Base-by-base conservation (phyloP, 371 early-diverging fungal genomes). In the Dentiscutata heterogama region DNA sequence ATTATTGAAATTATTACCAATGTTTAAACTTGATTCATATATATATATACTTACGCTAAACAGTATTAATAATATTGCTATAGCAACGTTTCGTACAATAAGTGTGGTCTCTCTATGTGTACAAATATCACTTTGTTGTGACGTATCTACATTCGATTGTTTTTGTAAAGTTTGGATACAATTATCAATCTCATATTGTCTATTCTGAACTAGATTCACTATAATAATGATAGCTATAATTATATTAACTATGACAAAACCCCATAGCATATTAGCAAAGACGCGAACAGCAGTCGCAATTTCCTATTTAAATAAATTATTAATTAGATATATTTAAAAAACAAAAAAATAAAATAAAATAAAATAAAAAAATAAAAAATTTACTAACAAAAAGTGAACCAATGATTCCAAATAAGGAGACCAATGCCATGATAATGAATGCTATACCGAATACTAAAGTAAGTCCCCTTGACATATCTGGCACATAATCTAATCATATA, bases 351-450 rank as follows among this genome's bases (percentile, higher is more conserved):
- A 46, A 20, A 31, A 4, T 3, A 27, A 31, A 13, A 67, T 67
- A 31, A 5, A 18, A 27, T 13, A 2, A 27, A 54, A 54, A 18
- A 29, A n/a, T 35, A 14, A 22, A 27, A 56, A 58, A 2, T 13
- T 16, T 27, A 42, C 46, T 63, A 63, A 77, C 78, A 7, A 77
- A 50, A 46, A 46, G 6, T 51, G 78, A 78, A 58, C 64, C 78
- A 51, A 78, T 51, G 8, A 78, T 78, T 46, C 78, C 78, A 78
- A 78, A 78, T 25, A 78, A n/a, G 7, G 61, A 63, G 22, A 78
- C 42, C n/a, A 78, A 64, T 42, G 46, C 64, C 60, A 42, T 50
- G 6, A 78, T 25, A 78, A 60, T 64, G 18, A 63, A 78, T n/a
- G 31, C 31, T 22, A 61, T 25, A 31, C 64, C 60, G 35, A 78